phyloP scores from a whole-genome alignment of 257 asterid species.

The Solanum tacnaense region DNA sequence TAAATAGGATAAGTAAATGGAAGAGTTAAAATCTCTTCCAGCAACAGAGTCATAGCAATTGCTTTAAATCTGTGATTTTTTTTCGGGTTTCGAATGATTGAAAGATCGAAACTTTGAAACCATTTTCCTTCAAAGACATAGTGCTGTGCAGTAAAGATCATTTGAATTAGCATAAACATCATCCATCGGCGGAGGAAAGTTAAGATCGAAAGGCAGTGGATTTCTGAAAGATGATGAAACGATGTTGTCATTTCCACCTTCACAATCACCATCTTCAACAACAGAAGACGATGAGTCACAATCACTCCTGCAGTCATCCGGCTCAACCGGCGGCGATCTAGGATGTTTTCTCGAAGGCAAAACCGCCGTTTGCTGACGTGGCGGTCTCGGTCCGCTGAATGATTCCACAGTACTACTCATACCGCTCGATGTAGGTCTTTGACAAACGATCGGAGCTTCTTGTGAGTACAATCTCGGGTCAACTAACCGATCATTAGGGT shows the following conservation, averaged over 20 bases:
- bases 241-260: background rate
- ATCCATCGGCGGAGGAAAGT: constrained; percentile 17
- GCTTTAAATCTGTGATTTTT: no score
- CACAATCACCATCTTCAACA: constrained; percentile 41
- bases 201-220: constrained; percentile 31
- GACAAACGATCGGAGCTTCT: constrained; percentile 21
- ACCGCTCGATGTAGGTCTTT: constrained; percentile 49
- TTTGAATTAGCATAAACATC: background rate
- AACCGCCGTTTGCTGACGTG: constrained; percentile 6
- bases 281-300: constrained; percentile 66
- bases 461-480: constrained; percentile 24
- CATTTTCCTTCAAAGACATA: background rate
- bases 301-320: constrained; percentile 50
- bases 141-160: background rate
- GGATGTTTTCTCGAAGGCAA: constrained; percentile 27
- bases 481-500: constrained; percentile 22
- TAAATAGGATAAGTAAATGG: no score
- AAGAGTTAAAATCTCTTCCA: no score
- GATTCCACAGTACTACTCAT: constrained; percentile 82
- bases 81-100: background rate
- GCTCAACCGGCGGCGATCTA: constrained; percentile 31
- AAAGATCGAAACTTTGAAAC: background rate
- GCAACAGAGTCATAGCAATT: no score
- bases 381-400: constrained; percentile 48
- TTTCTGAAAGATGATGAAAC: constrained; percentile 33